Evolutionary conservation across 1,284 basidiomycete species (phyloP).

Genomic region (Psilocybe mexicana): DNA sequence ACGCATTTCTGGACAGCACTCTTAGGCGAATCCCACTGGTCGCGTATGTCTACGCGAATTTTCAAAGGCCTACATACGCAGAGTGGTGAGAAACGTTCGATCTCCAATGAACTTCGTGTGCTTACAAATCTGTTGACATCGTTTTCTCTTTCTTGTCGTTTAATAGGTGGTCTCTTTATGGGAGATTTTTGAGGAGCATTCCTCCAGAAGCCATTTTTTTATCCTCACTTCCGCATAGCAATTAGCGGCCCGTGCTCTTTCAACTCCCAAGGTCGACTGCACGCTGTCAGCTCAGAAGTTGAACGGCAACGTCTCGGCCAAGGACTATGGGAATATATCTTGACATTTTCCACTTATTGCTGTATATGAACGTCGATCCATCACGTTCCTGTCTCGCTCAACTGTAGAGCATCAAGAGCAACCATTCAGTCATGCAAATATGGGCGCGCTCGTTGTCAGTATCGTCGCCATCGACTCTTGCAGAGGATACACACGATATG

Average conservation of each 20-base stretch:
- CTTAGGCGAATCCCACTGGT: constrained; percentile 35
- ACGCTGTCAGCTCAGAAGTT: not conserved
- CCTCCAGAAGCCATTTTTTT: not conserved
- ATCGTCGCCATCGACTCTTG: not conserved
- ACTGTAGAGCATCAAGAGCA: not conserved
- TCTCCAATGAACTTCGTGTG: too few species aligned
- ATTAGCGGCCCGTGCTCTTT: not conserved
- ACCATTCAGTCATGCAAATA: not conserved
- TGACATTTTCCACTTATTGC: not conserved
- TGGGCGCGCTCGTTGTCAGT: not conserved
- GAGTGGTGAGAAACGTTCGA: not conserved
- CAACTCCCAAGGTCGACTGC: not conserved
- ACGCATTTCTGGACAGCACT: constrained; percentile 30
- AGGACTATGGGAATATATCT: not conserved
- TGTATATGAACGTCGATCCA: not conserved
- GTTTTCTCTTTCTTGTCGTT: not conserved
- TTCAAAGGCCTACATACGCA: constrained; percentile 32
- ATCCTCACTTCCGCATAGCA: not conserved
- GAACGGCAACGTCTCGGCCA: not conserved
- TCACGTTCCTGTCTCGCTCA: not conserved
- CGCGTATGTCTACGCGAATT: constrained; percentile 37
- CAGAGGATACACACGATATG: not conserved
- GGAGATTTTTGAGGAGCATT: not conserved
- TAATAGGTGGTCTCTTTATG: not conserved
- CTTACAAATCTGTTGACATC: constrained; percentile 11